Base-by-base conservation (phyloP, 257 asterid species). In the Handroanthus guayacan region DNA sequence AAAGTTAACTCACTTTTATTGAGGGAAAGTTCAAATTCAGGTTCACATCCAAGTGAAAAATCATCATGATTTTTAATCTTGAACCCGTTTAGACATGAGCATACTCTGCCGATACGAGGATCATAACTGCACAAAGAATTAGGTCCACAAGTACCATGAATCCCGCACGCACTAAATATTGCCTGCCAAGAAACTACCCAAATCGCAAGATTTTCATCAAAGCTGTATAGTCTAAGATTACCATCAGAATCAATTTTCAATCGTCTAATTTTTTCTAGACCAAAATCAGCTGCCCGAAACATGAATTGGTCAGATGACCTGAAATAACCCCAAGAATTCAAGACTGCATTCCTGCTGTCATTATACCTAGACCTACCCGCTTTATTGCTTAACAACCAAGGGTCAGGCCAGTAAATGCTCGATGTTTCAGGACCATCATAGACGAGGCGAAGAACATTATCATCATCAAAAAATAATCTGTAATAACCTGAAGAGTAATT, bases 101-200 rank as follows among this genome's bases (percentile, higher is more conserved):
- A 63, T 86, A 81, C 67, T 39, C 78, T 25, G 80, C 75, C 81
- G 0, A 54, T 16, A 3, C 43, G 43, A 0, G 38, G 67, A 37
- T 44, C 67, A 47, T 75, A 81, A 14, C 51, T 43, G 68, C 90
- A 86, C 5, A 86, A 6, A 39, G 82, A 52, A 38, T 86, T 86
- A 9, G 57, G 63, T 2, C 86, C 88, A 44, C 89, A 85, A 67
- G 75, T 39, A 0, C 89, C 87, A 71, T 78, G 86, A 43, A 82
- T 47, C 11, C 2, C 62, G 58, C 89, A 85, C 0, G 85, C 72
- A 12, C 45, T n/a, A 7, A 4, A 0, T 4, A 36, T 51, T 0
- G 75, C 80, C 75, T 80, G 80, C 87, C 89, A 85, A 3, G 89
- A 14, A 17, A 85, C 82, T 10, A 31, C 9, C 87, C 87, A 85